Conservation (phyloP, 192 early-diverging fungal species). For the Geranomyces variabilis region DNA sequence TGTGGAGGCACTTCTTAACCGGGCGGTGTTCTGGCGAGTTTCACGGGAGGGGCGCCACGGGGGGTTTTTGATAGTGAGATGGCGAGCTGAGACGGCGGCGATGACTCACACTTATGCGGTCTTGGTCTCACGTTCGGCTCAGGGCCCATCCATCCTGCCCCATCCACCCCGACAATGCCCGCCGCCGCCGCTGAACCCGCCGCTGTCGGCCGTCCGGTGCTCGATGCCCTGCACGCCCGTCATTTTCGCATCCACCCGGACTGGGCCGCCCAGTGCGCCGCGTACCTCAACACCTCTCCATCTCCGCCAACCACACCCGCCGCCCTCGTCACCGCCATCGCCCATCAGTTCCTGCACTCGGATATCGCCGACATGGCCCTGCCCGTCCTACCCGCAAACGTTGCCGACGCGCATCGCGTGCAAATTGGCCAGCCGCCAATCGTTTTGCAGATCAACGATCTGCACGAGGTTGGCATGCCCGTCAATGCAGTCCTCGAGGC, state of each 20-base stretch:
- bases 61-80: too few relatives aligned
- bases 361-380: slow-evolving; percentile 1
- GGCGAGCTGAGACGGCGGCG: too few relatives aligned
- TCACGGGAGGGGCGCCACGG: too few relatives aligned
- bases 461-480: slow-evolving; percentile 31
- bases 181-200: too few relatives aligned
- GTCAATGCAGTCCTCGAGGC: slow-evolving; percentile 15
- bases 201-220: not conserved
- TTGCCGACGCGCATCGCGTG: slow-evolving; percentile 15
- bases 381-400: slow-evolving; percentile 6
- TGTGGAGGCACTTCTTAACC: too few relatives aligned
- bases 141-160: too few relatives aligned
- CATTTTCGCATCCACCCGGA: slow-evolving; percentile 17
- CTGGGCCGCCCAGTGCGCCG: slow-evolving; percentile 22
- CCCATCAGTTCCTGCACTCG: slow-evolving; percentile 26
- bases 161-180: too few relatives aligned
- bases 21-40: too few relatives aligned
- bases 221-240: not conserved
- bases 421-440: slow-evolving; percentile 6
- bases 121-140: too few relatives aligned
- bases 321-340: slow-evolving; percentile 1
- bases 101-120: too few relatives aligned
- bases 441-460: slow-evolving; percentile 30
- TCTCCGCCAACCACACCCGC: not conserved
- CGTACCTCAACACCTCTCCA: not conserved